Base-by-base conservation (phyloP, 2,329 filamentous ascomycete genomes). In the Xylariaceae sp. region DNA sequence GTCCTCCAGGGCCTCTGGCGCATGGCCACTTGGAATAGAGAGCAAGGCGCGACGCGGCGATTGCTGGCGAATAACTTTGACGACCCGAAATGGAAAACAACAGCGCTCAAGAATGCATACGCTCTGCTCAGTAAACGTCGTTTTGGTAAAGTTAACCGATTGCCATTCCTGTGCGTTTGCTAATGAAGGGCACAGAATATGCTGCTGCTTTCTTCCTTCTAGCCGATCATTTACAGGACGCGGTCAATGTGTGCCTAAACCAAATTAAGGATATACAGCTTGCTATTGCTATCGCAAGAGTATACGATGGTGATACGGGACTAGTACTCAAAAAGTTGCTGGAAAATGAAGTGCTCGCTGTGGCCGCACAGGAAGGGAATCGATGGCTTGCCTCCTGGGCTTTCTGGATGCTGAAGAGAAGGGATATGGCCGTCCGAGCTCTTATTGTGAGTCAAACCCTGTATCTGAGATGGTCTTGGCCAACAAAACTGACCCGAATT, bases 361-460 rank as follows among this genome's bases (percentile, higher is more conserved):
- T 89, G 57, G 94, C 94, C 15, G 85, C 89, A 0, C 81, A 85
- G 33, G 86, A 93, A 59, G 91, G 91, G 2, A 93, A 99, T 67
- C 82, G 93, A 52, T 99, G 94, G 93, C 83, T 96, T 53, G 90
- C 92, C 9, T 94, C 89, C 0, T 99, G 94, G 94, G 90, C 91
- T 2, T 96, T 96, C 68, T 96, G 91, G 88, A 90, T 96, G 81
- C 79, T 97, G 4, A 85, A 85, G 30, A 83, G 89, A 58, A 84
- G 87, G 55, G 89, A 95, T 61, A 89, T 92, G 78, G 89, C 93
- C 5, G 91, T 97, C 6, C 84, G 90, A 46, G 85, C 88, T 6
- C 77, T 99, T 3, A 88, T 96, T 62, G 88, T 91, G 74, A 77
- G 86, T 74, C 23, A 20, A 16, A 10, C 16, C 15, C n/a, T 6